phyloP scores from a whole-genome alignment of 305 asterid genomes.

The Solanum hybrid region DNA sequence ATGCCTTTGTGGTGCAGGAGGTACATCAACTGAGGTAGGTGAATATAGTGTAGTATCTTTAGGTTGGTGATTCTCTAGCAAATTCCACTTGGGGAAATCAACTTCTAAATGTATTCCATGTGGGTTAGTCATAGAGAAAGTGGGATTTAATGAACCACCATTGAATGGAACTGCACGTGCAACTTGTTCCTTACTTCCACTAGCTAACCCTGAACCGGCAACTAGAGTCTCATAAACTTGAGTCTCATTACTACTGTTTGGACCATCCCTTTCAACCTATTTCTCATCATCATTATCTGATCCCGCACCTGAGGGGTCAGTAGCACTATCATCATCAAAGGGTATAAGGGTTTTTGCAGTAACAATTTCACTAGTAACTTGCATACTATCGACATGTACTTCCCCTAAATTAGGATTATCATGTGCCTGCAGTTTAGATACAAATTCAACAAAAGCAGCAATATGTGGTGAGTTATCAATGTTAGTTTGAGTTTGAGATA shows the following conservation, averaged over 20 bases:
- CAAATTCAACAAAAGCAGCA: not conserved
- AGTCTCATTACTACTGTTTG: not conserved
- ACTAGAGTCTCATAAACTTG: not conserved
- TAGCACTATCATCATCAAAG: not conserved
- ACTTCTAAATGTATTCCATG: not conserved
- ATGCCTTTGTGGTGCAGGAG: not conserved
- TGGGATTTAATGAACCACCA: too few species aligned
- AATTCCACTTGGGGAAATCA: not conserved
- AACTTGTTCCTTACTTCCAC: not conserved
- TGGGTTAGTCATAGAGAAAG: too few species aligned
- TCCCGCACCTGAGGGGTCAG: not conserved
- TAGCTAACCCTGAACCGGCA: not conserved
- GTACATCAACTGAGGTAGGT: not conserved
- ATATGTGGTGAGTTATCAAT: not conserved
- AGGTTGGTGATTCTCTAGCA: not conserved
- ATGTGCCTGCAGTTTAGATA: not conserved
- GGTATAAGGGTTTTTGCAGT: not conserved
- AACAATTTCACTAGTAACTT: too few species aligned
- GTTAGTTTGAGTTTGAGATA: not conserved
- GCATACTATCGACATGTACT: not conserved
- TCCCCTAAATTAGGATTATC: not conserved
- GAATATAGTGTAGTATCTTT: not conserved
- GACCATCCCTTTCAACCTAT: not conserved
- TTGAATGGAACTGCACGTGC: not conserved
- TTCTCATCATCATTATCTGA: not conserved